Evolutionary conservation across 306 rosid species (phyloP), one percentile per base, ranked within the genome.

Genomic region (Trichosanthes cucumerina): DNA sequence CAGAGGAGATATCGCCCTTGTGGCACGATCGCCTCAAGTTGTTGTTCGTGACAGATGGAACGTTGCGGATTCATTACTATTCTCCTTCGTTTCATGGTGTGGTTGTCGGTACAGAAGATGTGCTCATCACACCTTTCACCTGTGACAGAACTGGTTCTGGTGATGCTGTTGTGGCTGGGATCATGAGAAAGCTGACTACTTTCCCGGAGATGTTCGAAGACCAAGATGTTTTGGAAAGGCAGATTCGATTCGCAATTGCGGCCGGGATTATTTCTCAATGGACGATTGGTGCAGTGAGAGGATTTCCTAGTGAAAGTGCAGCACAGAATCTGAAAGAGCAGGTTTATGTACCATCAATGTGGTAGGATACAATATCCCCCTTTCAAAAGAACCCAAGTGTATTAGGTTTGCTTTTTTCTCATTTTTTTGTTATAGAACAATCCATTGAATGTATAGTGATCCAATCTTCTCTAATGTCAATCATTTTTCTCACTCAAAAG

Each of bases 141-240:
- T 96, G 97, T 23, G 99, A 92, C 79, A 87, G 99, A 76, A 96
- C 97, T 10, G 98, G 98, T n/a, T 92, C 99, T 4, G 97, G 99
- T 2, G 99, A 96, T 59, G 99, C 99, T 1, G 80, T 96, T 69
- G 99, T 96, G 60, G 99, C 98, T 66, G 99, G 83, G 18, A 90
- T 96, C 65, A 53, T 92, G 75, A 90, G 99, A 83, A 96, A 96
- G 83, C 82, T 92, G 65, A 96, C 98, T 28, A 86, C 93, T 26
- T 80, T 84, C 82, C 96, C 93, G 0, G 96, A 92, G 82, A 92
- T 96, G 97, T 88, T 83, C 23, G 93, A 90, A 82, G 50, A 89
- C 72, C 87, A 91, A 81, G 97, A 96, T 62, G 78, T 83, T 59
- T 79, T 90, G 85, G 93, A 92, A 68, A 86, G 93, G 85, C 92